A percentile compares a stretch with the other conserved stretches of the same genome.
These are phyloP conservation scores for Boeremia lycopersici DNA, from an alignment of 2,329 filamentous ascomycete genomes.

Conservation along the genomic window DNA sequence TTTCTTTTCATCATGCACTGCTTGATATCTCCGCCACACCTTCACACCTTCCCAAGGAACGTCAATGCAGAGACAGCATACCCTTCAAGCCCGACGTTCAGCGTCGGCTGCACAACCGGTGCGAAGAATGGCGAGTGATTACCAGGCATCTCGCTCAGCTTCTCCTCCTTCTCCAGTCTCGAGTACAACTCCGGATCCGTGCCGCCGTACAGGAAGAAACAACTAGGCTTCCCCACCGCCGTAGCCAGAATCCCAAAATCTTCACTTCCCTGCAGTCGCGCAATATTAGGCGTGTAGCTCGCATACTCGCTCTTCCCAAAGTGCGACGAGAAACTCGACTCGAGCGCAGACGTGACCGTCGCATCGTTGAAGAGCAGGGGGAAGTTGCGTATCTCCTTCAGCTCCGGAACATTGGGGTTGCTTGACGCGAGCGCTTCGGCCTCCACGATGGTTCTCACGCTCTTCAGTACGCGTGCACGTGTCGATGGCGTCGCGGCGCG, in stretches of 20 bases:
- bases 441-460: slow-evolving; percentile 60
- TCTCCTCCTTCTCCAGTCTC: slow-evolving; percentile 52
- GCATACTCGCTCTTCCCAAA: slow-evolving; percentile 46
- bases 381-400: slow-evolving; percentile 49
- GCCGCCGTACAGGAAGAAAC: slow-evolving; percentile 64
- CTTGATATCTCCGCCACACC: not conserved
- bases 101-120: slow-evolving; percentile 64
- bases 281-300: slow-evolving; percentile 47
- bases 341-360: slow-evolving; percentile 50
- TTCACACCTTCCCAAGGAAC: slow-evolving; percentile 42
- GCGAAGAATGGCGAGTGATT: slow-evolving; percentile 67
- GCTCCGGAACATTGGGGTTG: slow-evolving; percentile 50
- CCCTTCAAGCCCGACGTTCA: slow-evolving; percentile 59
- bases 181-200: slow-evolving; percentile 59
- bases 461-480: slow-evolving; percentile 54
- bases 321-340: slow-evolving; percentile 52
- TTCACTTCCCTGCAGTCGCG: slow-evolving; percentile 58
- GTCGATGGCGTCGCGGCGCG: slow-evolving; percentile 55
- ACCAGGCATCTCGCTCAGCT: slow-evolving; percentile 58
- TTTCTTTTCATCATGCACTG: too few relatives aligned
- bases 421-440: slow-evolving; percentile 61
- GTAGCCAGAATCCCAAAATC: slow-evolving; percentile 65
- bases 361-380: slow-evolving; percentile 62
- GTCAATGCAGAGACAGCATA: slow-evolving; percentile 59
- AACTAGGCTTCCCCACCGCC: slow-evolving; percentile 55